phyloP scores from a whole-genome alignment of 1,284 basidiomycete genomes.

The Coniferiporia sulphurascens region DNA sequence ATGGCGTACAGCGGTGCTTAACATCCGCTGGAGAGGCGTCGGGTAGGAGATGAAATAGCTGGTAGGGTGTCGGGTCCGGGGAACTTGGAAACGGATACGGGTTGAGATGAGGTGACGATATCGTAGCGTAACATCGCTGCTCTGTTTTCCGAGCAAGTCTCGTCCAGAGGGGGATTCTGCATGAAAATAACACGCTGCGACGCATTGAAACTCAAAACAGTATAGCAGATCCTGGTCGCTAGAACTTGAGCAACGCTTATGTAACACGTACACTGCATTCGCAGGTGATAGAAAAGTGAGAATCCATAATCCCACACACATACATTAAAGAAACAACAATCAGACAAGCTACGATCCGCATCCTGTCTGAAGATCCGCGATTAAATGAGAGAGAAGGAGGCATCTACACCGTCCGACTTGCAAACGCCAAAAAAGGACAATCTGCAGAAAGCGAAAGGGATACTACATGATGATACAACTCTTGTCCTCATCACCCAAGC shows the following conservation, averaged over 20 bases:
- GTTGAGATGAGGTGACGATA: slow-evolving; percentile 24
- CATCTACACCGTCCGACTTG: not conserved
- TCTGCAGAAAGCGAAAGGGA: not conserved
- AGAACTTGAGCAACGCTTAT: no score
- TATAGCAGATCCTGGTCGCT: no score
- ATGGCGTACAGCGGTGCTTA: slow-evolving; percentile 56
- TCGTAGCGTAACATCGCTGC: not conserved
- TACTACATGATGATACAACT: slow-evolving; percentile 70
- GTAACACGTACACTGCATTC: no score
- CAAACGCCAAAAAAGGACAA: not conserved
- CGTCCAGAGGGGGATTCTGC: not conserved
- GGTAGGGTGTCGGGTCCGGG: slow-evolving; percentile 54
- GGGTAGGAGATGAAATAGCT: slow-evolving; percentile 62
- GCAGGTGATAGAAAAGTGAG: no score
- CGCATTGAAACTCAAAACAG: no score
- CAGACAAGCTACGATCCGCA: no score
- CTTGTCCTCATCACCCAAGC: slow-evolving; percentile 40
- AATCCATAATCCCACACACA: no score
- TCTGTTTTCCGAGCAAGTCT: not conserved
- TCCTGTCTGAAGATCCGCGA: no score
- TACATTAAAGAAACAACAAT: no score
- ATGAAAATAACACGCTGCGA: not conserved
- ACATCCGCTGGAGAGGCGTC: slow-evolving; percentile 54
- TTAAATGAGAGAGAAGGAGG: no score
- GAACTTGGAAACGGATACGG: slow-evolving; percentile 53